Base-by-base conservation (phyloP, 2,329 filamentous ascomycete genomes). In the Canariomyces notabilis region DNA sequence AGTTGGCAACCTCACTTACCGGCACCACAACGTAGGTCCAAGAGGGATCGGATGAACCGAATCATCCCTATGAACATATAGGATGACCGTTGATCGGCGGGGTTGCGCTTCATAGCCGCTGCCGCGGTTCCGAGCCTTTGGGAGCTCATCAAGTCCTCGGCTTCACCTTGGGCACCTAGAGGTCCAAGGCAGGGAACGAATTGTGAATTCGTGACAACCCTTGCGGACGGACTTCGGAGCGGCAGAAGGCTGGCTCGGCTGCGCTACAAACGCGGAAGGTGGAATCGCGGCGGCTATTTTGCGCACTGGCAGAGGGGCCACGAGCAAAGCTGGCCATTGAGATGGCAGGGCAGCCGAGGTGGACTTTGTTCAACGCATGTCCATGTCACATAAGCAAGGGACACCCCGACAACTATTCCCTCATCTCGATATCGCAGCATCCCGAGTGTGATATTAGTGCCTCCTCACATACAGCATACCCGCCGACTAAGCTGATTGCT, bases 401-500 rank as follows among this genome's bases (percentile, higher is more conserved):
- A 18, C n/a, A n/a, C n/a, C n/a, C n/a, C n/a, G n/a, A n/a, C n/a
- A n/a, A n/a, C 9, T 29, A 29, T 29, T 29, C 14, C 23, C 22
- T 31, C 6, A 16, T 16, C 20, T 29, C 15, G 18, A 20, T n/a
- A 29, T 20, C 26, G 18, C 22, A 34, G 29, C 36, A 40, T 32
- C 38, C 46, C 39, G 31, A 46, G 57, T 59, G 48, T 60, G 57
- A 57, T 49, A 9, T 42, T 49, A 44, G 42, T 46, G 32, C 40
- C 39, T 39, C 33, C 47, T 52, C 46, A 54, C 22, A 26, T 26
- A 26, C 26, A 29, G n/a, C 55, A 55, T 61, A 62, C 57, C 58
- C 58, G 59, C 59, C 59, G 48, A 41, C 59, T 61, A 57, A 48
- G 37, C 37, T 50, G 48, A 49, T 52, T 49, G 49, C 35, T 53